Percentiles rank a stretch among this genome's conserved stretches.
Conservation (phyloP, 495 filamentous ascomycete genomes). For the Aspergillus ostianus region DNA sequence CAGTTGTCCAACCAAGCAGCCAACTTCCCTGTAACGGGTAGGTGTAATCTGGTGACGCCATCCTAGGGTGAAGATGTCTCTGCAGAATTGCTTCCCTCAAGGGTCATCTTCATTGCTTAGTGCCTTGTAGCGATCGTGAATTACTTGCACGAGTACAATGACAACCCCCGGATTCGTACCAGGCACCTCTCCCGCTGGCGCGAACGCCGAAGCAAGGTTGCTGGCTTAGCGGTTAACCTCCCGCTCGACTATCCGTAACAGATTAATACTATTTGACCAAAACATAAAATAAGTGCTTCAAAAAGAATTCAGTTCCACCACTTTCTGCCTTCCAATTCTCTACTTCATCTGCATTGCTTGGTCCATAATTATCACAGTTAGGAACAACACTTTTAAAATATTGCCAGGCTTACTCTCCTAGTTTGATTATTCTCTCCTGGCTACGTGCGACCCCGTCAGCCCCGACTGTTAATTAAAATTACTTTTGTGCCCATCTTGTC, state of each 20-base stretch:
- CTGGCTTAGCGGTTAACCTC: slow-evolving; percentile 40
- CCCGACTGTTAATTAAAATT: no score
- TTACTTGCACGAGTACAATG: slow-evolving; percentile 59
- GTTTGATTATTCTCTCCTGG: no score
- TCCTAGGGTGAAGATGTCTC: slow-evolving; percentile 58
- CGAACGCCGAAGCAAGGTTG: slow-evolving; percentile 40
- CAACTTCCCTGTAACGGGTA: slow-evolving; percentile 44
- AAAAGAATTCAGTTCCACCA: no score
- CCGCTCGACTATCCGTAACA: slow-evolving; percentile 51
- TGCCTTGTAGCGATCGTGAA: slow-evolving; percentile 54
- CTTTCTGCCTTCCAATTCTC: no score
- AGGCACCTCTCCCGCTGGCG: slow-evolving; percentile 53
- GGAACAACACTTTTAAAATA: no score
- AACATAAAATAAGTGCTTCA: no score
- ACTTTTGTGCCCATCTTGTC: no score
- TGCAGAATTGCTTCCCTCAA: slow-evolving; percentile 69
- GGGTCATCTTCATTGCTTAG: slow-evolving; percentile 62
- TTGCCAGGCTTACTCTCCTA: no score
- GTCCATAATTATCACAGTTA: no score
- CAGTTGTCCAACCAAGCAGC: slow-evolving; percentile 42
- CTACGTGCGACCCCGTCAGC: no score
- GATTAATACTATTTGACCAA: slow-evolving; percentile 24
- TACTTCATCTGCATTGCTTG: no score
- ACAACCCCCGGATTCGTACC: slow-evolving; percentile 61
- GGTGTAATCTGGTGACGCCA: slow-evolving; percentile 61